These are phyloP conservation scores for Lentinula detonsa DNA, from an alignment of 768 basidiomycete species.

Conservation along the genomic window DNA sequence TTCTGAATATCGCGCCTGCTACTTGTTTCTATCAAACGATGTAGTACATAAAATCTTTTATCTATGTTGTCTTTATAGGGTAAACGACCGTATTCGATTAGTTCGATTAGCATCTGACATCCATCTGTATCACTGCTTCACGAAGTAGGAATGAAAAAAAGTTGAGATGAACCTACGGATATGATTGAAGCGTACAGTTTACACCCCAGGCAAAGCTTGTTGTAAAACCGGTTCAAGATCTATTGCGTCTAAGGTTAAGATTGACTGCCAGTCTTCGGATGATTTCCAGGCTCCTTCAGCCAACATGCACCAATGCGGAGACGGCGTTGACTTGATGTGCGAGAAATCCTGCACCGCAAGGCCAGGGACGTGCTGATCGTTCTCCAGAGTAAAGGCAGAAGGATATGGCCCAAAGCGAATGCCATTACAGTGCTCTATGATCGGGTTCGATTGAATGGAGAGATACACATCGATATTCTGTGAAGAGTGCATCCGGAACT, in stretches of 20 bases:
- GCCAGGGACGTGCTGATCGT: constrained; percentile 26
- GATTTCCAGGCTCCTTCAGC: constrained; percentile 9
- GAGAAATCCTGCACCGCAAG: constrained; percentile 78
- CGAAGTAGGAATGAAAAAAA: too few species aligned
- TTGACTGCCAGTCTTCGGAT: constrained; percentile 24
- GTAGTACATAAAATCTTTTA: background rate
- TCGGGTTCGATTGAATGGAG: constrained; percentile 60
- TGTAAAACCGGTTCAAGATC: background rate
- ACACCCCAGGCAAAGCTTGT: background rate
- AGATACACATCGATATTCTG: constrained; percentile 59
- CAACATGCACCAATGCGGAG: constrained; percentile 66
- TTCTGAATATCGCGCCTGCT: background rate
- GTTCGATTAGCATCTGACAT: too few species aligned
- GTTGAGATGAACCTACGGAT: too few species aligned
- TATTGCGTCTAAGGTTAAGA: background rate
- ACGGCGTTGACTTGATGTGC: constrained; percentile 68
- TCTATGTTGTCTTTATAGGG: background rate
- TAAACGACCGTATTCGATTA: too few species aligned
- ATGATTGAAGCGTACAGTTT: too few species aligned
- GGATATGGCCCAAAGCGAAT: constrained; percentile 70
- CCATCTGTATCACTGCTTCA: too few species aligned
- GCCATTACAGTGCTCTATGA: constrained; percentile 68
- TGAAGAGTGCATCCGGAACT: constrained; percentile 90
- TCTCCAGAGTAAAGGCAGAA: constrained; percentile 14
- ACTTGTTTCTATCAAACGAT: background rate